Percentiles rank a stretch among this genome's conserved stretches.
phyloP scores from a whole-genome alignment of 768 basidiomycete genomes.

The Russula sp. region DNA sequence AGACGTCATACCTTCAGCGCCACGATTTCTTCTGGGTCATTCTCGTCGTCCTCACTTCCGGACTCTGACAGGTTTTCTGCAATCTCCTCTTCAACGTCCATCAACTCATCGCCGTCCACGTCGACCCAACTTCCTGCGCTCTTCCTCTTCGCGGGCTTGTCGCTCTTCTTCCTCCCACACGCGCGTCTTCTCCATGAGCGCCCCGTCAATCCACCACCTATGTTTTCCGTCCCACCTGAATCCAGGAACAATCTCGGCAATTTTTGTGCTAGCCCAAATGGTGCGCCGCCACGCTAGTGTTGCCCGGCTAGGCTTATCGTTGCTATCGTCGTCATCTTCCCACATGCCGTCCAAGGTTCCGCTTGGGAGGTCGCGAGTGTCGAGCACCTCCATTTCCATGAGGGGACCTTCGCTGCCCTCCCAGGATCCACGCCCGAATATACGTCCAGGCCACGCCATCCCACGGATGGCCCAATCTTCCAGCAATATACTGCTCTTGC shows the following conservation, averaged over 20 bases:
- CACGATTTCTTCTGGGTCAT: constrained; percentile 66
- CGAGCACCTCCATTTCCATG: constrained; percentile 56
- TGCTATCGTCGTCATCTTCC: constrained; percentile 66
- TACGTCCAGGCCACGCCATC: constrained; percentile 92
- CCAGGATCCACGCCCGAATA: constrained; percentile 96
- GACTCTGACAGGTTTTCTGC: constrained; percentile 26
- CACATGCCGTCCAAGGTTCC: constrained; percentile 67
- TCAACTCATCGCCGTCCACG: constrained; percentile 52
- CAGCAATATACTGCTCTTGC: constrained; percentile 40
- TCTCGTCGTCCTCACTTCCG: constrained; percentile 49
- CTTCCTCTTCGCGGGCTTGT: constrained; percentile 62
- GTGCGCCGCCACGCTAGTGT: constrained; percentile 65
- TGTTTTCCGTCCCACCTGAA: constrained; percentile 60
- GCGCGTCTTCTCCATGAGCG: constrained; percentile 60
- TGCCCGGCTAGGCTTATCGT: constrained; percentile 36
- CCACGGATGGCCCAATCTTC: constrained; percentile 97
- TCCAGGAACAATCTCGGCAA: constrained; percentile 69
- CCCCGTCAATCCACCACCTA: constrained; percentile 59
- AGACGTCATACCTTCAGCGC: constrained; percentile 61
- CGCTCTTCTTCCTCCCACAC: constrained; percentile 67
- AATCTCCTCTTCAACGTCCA: constrained; percentile 43
- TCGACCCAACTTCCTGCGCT: constrained; percentile 57
- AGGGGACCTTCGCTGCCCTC: constrained; percentile 38
- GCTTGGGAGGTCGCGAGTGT: constrained; percentile 65
- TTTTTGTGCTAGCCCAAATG: constrained; percentile 58